These are phyloP conservation scores for Udeniomyces megalosporus DNA, from an alignment of 768 basidiomycete species.

Conservation along the genomic window DNA sequence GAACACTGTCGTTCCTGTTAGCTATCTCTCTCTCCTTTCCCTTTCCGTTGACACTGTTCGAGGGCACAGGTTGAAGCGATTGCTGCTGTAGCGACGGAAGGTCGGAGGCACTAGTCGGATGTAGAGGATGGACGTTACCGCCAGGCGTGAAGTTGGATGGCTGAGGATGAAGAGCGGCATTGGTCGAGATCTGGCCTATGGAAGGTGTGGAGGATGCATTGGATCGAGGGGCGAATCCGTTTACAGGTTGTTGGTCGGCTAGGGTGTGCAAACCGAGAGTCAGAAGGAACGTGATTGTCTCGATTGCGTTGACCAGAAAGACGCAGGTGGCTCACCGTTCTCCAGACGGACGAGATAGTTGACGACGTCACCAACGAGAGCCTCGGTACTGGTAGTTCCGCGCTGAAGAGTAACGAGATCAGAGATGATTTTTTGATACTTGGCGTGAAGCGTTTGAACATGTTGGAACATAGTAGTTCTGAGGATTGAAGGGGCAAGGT, in stretches of 20 bases:
- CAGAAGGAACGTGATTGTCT: too few relatives aligned
- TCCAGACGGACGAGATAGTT: slow-evolving; percentile 64
- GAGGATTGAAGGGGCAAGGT: background rate
- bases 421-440: slow-evolving; percentile 50
- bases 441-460: slow-evolving; percentile 43
- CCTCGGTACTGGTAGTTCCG: slow-evolving; percentile 69
- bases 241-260: too few relatives aligned
- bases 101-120: too few relatives aligned
- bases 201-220: too few relatives aligned
- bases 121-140: too few relatives aligned
- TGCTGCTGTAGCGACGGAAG: too few relatives aligned
- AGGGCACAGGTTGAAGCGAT: too few relatives aligned
- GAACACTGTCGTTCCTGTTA: background rate
- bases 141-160: too few relatives aligned
- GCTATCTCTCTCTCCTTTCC: background rate
- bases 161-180: too few relatives aligned
- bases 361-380: slow-evolving; percentile 62
- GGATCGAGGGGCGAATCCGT: too few relatives aligned
- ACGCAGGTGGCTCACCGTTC: slow-evolving; percentile 34
- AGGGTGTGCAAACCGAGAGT: background rate
- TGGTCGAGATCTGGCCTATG: too few relatives aligned
- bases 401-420: slow-evolving; percentile 59
- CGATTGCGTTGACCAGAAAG: background rate
- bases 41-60: background rate
- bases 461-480: slow-evolving; percentile 27